A percentile compares a stretch with the other conserved stretches of the same genome.
These are phyloP conservation scores for Naegleria lovaniensis DNA, from an alignment of 208 protist genomes.

Conservation along the genomic window DNA sequence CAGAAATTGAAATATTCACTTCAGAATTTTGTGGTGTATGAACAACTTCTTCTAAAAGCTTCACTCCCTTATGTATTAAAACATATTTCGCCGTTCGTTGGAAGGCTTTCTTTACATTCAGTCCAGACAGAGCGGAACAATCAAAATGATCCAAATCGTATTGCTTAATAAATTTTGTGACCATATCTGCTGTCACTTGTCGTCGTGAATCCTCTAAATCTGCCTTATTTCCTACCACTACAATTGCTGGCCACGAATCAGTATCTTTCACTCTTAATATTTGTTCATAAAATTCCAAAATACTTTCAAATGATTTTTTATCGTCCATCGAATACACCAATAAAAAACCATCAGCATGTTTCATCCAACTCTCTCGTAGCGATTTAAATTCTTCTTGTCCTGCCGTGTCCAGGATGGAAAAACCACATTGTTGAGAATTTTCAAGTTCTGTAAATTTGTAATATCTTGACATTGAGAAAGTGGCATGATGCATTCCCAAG, in stretches of 20 bases:
- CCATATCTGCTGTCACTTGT: not conserved
- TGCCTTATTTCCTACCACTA: not conserved
- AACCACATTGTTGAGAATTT: not conserved
- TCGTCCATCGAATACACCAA: not conserved
- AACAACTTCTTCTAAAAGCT: too few relatives aligned
- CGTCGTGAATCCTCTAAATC: not conserved
- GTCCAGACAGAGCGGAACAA: not conserved
- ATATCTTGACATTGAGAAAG: too few relatives aligned
- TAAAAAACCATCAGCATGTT: not conserved
- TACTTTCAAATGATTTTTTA: not conserved
- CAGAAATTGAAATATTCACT: too few relatives aligned
- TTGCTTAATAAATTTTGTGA: not conserved
- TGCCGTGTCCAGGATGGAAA: not conserved
- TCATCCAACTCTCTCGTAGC: not conserved
- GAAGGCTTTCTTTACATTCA: not conserved
- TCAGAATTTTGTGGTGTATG: too few relatives aligned
- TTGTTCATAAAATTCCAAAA: not conserved
- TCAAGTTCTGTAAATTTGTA: not conserved
- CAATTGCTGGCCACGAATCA: not conserved
- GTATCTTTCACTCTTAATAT: not conserved
- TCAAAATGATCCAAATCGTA: not conserved
- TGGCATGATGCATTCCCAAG: too few relatives aligned
- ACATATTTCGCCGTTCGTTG: not conserved
- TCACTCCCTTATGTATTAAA: not conserved
- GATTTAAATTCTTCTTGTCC: conserved; percentile 5